Conservation (phyloP, 768 basidiomycete species). For the Asterophora parasitica region DNA sequence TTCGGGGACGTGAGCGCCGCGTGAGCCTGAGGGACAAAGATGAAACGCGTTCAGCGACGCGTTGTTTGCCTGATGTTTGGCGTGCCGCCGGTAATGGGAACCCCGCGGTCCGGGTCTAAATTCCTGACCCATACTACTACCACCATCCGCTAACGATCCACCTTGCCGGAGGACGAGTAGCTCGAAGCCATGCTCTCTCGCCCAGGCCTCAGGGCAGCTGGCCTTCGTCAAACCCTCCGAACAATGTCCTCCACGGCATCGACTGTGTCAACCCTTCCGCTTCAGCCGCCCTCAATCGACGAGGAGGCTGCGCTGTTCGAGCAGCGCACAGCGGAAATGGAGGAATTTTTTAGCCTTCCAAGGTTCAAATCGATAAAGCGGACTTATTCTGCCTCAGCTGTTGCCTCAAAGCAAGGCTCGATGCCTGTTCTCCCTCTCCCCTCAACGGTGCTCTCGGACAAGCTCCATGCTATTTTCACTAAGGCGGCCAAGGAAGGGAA, state of each 20-base stretch:
- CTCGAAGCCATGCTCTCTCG: slow-evolving; percentile 25
- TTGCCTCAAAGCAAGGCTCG: slow-evolving; percentile 88
- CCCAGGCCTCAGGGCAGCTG: slow-evolving; percentile 21
- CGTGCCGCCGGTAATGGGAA: neutral
- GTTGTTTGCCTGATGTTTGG: slow-evolving; percentile 1
- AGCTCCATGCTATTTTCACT: slow-evolving; percentile 67
- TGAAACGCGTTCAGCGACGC: neutral
- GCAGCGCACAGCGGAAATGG: slow-evolving; percentile 56
- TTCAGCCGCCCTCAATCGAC: slow-evolving; percentile 52
- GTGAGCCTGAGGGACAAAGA: too few relatives aligned
- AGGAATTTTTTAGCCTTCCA: slow-evolving; percentile 69
- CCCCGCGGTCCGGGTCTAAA: neutral
- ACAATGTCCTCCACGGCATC: slow-evolving; percentile 40
- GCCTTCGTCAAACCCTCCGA: slow-evolving; percentile 22
- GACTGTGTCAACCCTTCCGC: slow-evolving; percentile 38
- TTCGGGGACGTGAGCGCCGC: neutral
- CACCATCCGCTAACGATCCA: neutral
- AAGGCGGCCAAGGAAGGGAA: slow-evolving; percentile 55
- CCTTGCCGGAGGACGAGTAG: neutral
- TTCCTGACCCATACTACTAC: neutral
- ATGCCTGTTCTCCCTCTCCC: slow-evolving; percentile 74
- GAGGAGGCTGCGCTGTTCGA: slow-evolving; percentile 58
- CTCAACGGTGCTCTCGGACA: slow-evolving; percentile 77
- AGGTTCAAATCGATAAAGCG: slow-evolving; percentile 72
- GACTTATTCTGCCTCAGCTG: slow-evolving; percentile 73